Conservation (phyloP, 1,284 basidiomycete genomes). For the Naganishia sp. region DNA sequence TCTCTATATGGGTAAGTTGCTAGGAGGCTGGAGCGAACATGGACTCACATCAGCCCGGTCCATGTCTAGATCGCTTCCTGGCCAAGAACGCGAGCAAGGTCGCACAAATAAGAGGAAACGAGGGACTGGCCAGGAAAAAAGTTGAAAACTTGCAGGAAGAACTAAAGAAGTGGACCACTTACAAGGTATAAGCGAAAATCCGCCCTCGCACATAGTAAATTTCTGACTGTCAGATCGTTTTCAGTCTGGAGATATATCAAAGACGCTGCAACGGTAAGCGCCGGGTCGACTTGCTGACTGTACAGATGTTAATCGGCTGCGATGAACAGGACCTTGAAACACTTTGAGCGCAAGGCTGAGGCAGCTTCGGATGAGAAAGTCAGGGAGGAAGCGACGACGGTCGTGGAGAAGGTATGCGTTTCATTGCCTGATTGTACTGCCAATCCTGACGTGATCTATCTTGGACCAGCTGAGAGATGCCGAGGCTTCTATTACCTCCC, state of each 20-base stretch:
- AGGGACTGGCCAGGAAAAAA: slow-evolving; percentile 15
- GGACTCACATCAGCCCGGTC: not conserved
- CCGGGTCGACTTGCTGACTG: not conserved
- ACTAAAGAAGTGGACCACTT: slow-evolving; percentile 20
- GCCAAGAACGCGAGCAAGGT: slow-evolving; percentile 17
- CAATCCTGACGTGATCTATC: not conserved
- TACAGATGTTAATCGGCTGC: not conserved
- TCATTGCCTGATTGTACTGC: not conserved
- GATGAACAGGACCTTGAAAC: slow-evolving; percentile 6
- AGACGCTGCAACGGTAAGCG: slow-evolving; percentile 5
- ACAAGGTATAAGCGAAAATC: not conserved
- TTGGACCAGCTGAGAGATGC: slow-evolving; percentile 15
- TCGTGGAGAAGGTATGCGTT: slow-evolving; percentile 13
- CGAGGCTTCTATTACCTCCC: not conserved
- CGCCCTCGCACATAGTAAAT: no score
- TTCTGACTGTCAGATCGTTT: not conserved
- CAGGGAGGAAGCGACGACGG: slow-evolving; percentile 1
- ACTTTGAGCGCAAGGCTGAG: slow-evolving; percentile 21
- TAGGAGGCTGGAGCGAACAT: not conserved
- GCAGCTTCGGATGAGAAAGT: not conserved
- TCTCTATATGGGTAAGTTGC: slow-evolving; percentile 18
- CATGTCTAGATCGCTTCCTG: slow-evolving; percentile 15
- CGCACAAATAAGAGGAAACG: slow-evolving; percentile 23
- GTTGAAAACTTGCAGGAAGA: slow-evolving; percentile 19
- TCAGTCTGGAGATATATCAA: slow-evolving; percentile 12